Evolutionary conservation across 75 land plant species (phyloP).

Genomic region (Cupressus sempervirens): DNA sequence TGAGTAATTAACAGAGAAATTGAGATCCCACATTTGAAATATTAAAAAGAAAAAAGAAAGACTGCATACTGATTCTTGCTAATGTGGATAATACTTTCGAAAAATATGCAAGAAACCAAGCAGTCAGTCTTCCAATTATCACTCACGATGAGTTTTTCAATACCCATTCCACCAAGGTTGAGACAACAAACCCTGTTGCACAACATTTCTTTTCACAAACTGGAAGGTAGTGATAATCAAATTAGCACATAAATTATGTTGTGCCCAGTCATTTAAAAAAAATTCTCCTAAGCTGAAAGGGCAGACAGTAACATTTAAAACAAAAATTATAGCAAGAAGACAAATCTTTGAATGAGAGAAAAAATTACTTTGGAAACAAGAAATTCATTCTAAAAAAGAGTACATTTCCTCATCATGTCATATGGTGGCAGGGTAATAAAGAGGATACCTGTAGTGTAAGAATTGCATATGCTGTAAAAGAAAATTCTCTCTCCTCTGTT

Average conservation of each 20-base stretch:
- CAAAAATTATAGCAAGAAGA: background rate
- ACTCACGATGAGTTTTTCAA: constrained; percentile 56
- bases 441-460: too few relatives aligned
- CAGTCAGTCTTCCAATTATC: background rate
- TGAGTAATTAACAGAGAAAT: background rate
- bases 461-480: too few relatives aligned
- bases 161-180: constrained; percentile 96
- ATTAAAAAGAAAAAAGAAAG: too few relatives aligned
- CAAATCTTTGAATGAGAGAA: background rate
- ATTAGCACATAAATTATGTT: background rate
- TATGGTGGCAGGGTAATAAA: too few relatives aligned
- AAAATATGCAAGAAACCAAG: background rate
- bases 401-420: background rate
- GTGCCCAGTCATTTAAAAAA: background rate
- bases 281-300: background rate
- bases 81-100: background rate
- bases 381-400: background rate
- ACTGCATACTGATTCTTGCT: background rate
- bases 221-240: constrained; percentile 19
- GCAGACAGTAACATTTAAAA: background rate
- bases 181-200: constrained; percentile 89
- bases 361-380: background rate
- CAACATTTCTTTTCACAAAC: constrained; percentile 85
- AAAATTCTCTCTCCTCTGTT: too few relatives aligned
- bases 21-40: background rate